These are phyloP conservation scores for Bryum argenteum DNA, from an alignment of 225 moss, liverwort and hornwort species.

Conservation along the genomic window DNA sequence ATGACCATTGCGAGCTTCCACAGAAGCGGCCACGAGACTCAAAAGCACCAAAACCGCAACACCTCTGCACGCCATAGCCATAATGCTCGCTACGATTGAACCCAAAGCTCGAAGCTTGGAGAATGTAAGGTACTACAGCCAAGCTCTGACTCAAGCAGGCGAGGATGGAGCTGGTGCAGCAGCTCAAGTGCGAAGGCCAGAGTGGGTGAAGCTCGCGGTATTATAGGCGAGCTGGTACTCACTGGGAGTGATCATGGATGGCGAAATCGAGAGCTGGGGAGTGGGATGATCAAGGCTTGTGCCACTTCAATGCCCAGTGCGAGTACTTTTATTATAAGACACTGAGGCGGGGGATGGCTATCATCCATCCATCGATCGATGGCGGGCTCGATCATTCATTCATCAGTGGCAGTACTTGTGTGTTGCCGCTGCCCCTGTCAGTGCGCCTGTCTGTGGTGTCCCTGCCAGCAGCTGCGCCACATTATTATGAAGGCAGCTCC, in stretches of 20 bases:
- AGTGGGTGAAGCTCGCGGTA: not conserved
- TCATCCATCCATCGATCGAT: not conserved
- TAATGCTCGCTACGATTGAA: not conserved
- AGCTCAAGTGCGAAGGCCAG: slow-evolving; percentile 18
- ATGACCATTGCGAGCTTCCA: slow-evolving; percentile 20
- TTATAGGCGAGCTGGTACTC: slow-evolving; percentile 1
- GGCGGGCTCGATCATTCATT: not conserved
- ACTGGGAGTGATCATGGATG: not conserved
- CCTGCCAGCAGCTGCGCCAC: not conserved
- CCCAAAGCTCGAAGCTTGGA: slow-evolving; percentile 1
- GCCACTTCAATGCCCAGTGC: not conserved
- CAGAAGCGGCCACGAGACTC: slow-evolving; percentile 10
- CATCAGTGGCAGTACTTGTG: not conserved
- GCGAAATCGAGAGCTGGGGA: not conserved
- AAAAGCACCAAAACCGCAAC: not conserved
- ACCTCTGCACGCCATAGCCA: slow-evolving; percentile 24
- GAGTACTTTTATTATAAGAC: slow-evolving; percentile 29
- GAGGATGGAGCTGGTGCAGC: too few relatives aligned
- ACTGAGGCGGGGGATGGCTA: not conserved
- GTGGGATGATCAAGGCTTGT: slow-evolving; percentile 15
- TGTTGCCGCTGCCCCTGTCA: not conserved
- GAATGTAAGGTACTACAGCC: not conserved
- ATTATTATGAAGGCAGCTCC: slow-evolving; percentile 37
- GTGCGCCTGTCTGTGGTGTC: slow-evolving; percentile 10
- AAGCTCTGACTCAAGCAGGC: not conserved